Conservation (phyloP, 106 monocot genomes). For the Cymbidium sinense region DNA sequence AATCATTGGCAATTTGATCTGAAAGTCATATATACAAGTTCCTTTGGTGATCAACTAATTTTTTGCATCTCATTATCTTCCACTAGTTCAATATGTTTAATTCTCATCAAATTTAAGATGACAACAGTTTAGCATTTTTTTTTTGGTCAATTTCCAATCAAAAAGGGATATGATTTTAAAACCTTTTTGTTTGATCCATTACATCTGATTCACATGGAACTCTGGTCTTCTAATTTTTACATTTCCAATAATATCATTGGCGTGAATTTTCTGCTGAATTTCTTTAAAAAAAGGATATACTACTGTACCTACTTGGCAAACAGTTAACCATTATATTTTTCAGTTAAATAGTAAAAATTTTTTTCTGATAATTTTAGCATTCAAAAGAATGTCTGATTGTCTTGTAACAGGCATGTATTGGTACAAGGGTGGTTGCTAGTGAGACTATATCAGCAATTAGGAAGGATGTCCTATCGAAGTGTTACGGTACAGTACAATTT, state of each 20-base stretch:
- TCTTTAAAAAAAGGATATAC: not conserved
- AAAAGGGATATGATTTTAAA: not conserved
- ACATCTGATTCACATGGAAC: not conserved
- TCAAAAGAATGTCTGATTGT: not conserved
- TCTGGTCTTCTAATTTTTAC: not conserved
- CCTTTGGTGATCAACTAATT: too few species aligned
- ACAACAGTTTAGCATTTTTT: too few species aligned
- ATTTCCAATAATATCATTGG: not conserved
- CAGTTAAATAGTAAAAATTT: not conserved
- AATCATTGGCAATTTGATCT: not conserved
- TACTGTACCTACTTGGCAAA: not conserved
- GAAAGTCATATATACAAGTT: too few species aligned
- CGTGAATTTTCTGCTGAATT: not conserved
- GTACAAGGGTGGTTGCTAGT: slow-evolving; percentile 93
- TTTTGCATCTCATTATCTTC: too few species aligned
- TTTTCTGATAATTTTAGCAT: slow-evolving; percentile 2
- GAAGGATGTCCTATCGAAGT: slow-evolving; percentile 96
- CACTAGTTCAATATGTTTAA: too few species aligned
- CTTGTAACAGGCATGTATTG: slow-evolving; percentile 80
- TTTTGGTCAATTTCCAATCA: not conserved
- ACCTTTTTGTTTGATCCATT: not conserved
- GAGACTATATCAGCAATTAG: slow-evolving; percentile 90
- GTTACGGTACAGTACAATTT: slow-evolving; percentile 61
- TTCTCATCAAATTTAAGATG: too few species aligned
- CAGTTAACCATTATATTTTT: not conserved